A percentile compares a stretch with the other conserved stretches of the same genome.
phyloP scores from a whole-genome alignment of 1,139 yeast genomes.

The Blastobotrys proliferans region DNA sequence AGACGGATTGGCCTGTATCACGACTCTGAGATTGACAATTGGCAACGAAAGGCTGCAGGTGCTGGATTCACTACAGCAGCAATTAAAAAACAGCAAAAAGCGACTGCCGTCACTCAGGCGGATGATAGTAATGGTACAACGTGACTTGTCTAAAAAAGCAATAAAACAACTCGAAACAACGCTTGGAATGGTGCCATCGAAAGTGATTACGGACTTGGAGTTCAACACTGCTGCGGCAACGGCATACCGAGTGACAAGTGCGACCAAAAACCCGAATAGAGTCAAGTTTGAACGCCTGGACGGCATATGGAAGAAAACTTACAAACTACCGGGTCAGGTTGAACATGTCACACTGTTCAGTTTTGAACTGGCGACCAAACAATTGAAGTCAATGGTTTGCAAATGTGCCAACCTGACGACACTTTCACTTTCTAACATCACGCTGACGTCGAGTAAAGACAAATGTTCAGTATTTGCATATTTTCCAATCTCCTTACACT shows the following conservation, averaged over 20 bases:
- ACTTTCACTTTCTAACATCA: background rate
- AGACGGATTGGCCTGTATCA: background rate
- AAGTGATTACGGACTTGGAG: background rate
- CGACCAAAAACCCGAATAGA: background rate
- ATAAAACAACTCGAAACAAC: background rate
- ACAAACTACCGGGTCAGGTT: slow-evolving; percentile 6
- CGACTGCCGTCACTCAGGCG: too few species aligned
- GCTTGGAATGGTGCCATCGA: background rate
- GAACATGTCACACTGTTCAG: background rate
- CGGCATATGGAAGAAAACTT: background rate
- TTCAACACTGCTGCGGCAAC: background rate
- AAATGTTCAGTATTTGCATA: background rate
- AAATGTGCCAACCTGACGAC: slow-evolving; percentile 5
- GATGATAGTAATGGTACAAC: background rate
- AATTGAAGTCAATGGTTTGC: background rate
- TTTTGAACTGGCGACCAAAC: background rate
- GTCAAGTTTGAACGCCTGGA: background rate
- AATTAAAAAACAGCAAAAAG: too few species aligned
- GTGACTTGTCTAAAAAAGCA: background rate
- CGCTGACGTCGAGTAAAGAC: background rate
- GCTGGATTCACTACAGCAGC: too few species aligned
- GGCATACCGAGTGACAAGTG: background rate
- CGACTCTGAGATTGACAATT: background rate
- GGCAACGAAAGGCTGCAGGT: too few species aligned
- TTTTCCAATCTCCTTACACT: slow-evolving; percentile 1